These are phyloP conservation scores for Sordaria brevicollis DNA, from an alignment of 495 filamentous ascomycete genomes.

Conservation along the genomic window DNA sequence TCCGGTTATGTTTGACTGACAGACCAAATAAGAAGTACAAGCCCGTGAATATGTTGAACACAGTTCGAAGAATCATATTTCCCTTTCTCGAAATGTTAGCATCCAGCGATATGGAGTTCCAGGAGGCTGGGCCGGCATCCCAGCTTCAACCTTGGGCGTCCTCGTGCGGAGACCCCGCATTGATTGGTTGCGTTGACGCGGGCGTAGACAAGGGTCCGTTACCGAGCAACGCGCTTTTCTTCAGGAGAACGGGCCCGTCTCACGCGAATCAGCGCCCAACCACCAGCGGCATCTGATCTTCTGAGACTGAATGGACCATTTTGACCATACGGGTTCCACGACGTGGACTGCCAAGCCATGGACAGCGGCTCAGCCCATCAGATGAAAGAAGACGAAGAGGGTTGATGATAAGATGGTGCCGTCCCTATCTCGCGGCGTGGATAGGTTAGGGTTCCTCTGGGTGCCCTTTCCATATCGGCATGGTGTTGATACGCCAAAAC, in stretches of 20 bases:
- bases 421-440: background rate
- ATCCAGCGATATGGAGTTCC: background rate
- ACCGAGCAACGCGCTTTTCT: background rate
- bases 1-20: background rate
- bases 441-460: background rate
- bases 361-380: background rate
- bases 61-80: background rate
- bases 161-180: background rate
- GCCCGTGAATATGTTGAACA: background rate
- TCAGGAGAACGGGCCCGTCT: background rate
- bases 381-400: background rate
- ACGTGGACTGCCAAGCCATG: background rate
- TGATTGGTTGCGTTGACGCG: background rate
- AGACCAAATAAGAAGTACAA: background rate
- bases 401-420: background rate
- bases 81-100: background rate
- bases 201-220: background rate
- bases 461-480: background rate
- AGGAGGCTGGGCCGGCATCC: background rate
- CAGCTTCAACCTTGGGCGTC: background rate
- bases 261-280: background rate
- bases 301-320: background rate
- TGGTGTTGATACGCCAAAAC: background rate
- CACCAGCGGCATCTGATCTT: background rate
- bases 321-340: background rate